Evolutionary conservation across 495 filamentous ascomycete genomes (phyloP), one percentile per base, ranked within the genome.

Genomic region (Annulohypoxylon nitens): DNA sequence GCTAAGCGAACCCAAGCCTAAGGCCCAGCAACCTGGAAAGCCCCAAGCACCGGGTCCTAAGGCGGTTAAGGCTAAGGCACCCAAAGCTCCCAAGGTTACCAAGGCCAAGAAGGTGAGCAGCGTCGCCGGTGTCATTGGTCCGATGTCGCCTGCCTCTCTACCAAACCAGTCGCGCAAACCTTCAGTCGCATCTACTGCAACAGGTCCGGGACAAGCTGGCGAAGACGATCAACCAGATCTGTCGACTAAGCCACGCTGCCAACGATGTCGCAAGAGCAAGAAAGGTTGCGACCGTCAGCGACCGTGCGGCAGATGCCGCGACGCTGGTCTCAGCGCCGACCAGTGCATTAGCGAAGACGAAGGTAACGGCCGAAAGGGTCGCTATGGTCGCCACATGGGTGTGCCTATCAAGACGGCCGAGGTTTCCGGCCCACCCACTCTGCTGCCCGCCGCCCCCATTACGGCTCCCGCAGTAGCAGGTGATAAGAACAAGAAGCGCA

Each of bases 191-290:
- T 95, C 94, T 10, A 88, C 90, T 25, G 87, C 89, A 4, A 91
- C 92, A 18, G 86, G 88, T 11, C 83, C 91, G 62, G 89, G 90
- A 69, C 87, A 88, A 70, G 67, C 74, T 10, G 89, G 94, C 55
- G 92, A 89, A 53, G 89, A 89, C 4, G 96, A 97, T 69, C 93
- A 97, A 48, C 93, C 97, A 55, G 94, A 97, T 71, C 83, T 97
- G 18, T 97, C 93, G 1, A 93, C 92, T 41, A 97, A 98, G 82
- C 96, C 96, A 33, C 95, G 96, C 72, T 99, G 96, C 86, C 96
- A 98, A 79, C 93, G 96, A 51, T 99, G 96, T 85, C 91, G 96
- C 69, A 98, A 98, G 88, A 98, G 95, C 80, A 99, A 99, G 87
- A 99, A 99, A 82, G 96, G 96, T 5, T 99, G 96, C 78, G 97